Percentiles rank a stretch among this genome's conserved stretches.
phyloP scores from a whole-genome alignment of 2,329 filamentous ascomycete species.

The Sporothrix mexicana region DNA sequence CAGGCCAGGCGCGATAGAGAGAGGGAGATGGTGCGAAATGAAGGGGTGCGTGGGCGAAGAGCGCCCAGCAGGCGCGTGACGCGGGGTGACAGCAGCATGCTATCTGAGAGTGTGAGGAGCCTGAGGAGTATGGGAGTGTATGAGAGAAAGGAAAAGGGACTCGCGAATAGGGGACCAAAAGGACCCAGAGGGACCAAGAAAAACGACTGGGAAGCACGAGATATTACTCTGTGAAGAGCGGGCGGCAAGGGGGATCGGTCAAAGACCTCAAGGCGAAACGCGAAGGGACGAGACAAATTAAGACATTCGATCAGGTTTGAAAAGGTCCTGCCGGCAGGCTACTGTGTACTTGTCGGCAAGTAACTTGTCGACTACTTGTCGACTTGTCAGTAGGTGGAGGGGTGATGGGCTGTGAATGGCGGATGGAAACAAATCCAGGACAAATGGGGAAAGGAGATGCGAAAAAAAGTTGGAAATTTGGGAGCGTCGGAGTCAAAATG shows the following conservation, averaged over 20 bases:
- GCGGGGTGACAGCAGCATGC: conserved; percentile 15
- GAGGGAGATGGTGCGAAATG: background rate
- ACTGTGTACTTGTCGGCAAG: background rate
- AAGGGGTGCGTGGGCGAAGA: background rate
- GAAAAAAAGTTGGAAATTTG: background rate
- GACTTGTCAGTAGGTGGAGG: background rate
- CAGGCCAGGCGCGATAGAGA: conserved; percentile 11
- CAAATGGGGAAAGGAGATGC: background rate
- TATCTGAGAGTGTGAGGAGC: background rate
- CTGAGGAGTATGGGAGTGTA: background rate
- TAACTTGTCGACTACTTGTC: background rate
- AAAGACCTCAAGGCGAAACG: conserved; percentile 12
- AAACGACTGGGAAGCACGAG: no score
- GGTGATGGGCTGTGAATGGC: background rate
- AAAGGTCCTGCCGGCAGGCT: background rate
- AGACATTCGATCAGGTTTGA: background rate
- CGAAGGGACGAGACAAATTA: background rate
- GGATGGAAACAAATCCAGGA: background rate
- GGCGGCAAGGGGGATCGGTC: conserved; percentile 1
- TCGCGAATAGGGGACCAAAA: no score
- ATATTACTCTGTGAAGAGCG: background rate
- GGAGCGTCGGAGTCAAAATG: conserved; percentile 20
- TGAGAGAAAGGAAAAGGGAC: background rate
- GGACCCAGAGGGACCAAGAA: no score
- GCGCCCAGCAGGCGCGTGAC: background rate